phyloP scores from a whole-genome alignment of 2,329 filamentous ascomycete genomes.

The Penicillium sp. region DNA sequence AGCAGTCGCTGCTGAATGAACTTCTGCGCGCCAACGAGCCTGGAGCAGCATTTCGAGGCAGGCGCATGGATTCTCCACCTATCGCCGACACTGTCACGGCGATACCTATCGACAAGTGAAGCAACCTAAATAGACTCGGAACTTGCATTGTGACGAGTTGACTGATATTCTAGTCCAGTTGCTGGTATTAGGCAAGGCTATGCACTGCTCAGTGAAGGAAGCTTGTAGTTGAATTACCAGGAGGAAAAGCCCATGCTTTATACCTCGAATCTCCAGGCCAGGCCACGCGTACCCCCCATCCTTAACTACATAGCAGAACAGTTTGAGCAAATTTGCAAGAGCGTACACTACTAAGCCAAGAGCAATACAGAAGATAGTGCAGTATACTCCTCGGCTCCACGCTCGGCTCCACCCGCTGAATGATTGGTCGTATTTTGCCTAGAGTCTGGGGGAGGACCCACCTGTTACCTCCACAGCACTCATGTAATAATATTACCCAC shows the following conservation, averaged over 20 bases:
- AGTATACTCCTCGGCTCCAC: neutral
- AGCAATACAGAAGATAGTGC: neutral
- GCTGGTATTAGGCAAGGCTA: neutral
- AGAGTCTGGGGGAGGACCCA: neutral
- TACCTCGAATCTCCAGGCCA: neutral
- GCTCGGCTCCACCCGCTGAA: neutral
- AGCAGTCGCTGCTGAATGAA: neutral
- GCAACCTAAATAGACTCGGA: neutral
- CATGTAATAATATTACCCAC: neutral
- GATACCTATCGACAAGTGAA: neutral
- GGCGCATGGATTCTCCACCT: neutral
- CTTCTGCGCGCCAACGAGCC: neutral
- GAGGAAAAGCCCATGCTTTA: neutral
- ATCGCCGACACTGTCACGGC: neutral
- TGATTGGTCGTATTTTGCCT: neutral
- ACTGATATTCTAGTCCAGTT: neutral
- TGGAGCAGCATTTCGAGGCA: neutral
- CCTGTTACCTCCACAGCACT: neutral
- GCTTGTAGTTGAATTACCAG: neutral
- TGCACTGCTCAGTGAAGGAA: neutral
- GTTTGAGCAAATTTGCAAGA: neutral
- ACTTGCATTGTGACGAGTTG: neutral
- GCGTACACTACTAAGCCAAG: neutral
- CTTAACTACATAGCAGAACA: neutral
- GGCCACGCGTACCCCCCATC: neutral